Base-by-base conservation (phyloP, 179 eudicot genomes). In the Camellia oleifera region DNA sequence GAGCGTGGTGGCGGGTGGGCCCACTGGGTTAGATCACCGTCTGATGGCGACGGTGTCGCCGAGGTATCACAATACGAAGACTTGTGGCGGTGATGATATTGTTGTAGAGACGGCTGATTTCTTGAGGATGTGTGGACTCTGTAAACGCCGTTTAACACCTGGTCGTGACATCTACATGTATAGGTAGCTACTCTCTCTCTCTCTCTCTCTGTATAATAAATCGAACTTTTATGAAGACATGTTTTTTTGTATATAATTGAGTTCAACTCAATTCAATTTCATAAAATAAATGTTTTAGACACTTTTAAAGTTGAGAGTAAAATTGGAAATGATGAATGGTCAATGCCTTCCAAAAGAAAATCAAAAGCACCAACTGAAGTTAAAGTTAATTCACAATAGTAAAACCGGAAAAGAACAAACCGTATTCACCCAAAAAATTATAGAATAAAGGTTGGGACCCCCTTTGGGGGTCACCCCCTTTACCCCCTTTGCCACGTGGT, bases 121-220 rank as follows among this genome's bases (percentile, higher is more conserved):
- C 78, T 60, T 84, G 81, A 76, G 69, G 61, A 62, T 66, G n/a
- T 84, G 87, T 72, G 84, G 84, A 10, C 88, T 86, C 23, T 86
- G 88, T 72, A 58, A 79, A 77, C 88, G 83, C 69, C 79, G 84
- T 45, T 68, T 86, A 71, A 8, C 78, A 4, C 81, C 81, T 45
- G 84, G 81, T 40, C 83, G 83, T 54, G 88, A 86, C 50, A 86
- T 86, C 68, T 86, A 81, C 75, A 83, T 86, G 86, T 86, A 86
- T 45, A 81, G 86, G 88, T 86, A 79, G 15, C 11, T n/a, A 20
- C 20, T 17, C 46, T 60, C 4, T 40, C 77, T 44, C 46, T 74
- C 13, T 52, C 15, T 9, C 32, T 44, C 56, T 45, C 50, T 67
- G 17, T 48, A 48, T 48, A 4, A 48, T 48, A 48, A 4, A 48